Base-by-base conservation (phyloP, 176 grass and related monocot genomes). In the Aegilops speltoides region DNA sequence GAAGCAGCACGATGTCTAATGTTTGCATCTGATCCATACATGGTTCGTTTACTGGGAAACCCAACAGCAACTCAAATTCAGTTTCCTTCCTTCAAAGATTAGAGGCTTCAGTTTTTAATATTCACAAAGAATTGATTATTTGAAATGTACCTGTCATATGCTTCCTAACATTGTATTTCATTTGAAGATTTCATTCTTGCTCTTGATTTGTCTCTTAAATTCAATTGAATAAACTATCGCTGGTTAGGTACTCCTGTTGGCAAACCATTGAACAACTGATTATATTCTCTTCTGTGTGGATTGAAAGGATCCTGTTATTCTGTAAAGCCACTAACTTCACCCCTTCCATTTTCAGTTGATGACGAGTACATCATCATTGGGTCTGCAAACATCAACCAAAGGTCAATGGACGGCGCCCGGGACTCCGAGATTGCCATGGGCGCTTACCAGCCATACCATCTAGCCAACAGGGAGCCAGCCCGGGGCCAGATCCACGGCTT, bases 361-460 rank as follows among this genome's bases (percentile, higher is more conserved):
- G 96, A 98, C 5, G 96, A 98, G 62, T 98, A 98, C 71, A 96
- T 96, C 40, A 98, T 98, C 79, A 52, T 98, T 8, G 97, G 94
- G 23, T 98, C 97, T 32, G 97, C 97, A 16, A 98, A 98, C 79
- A 94, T 96, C 86, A 98, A 98, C 67, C 85, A 98, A 84, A 93
- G 97, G 78, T 98, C 97, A 2, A 98, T 98, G 97, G 90, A 98
- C 5, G 97, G 97, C 3, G 60, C 88, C 15, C 88, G 97, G 56
- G 95, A 98, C 67, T 89, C 95, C 0, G 95, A 98, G 64, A 98
- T 95, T 2, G 95, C 93, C 38, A 89, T 98, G 89, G 95, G 95
- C 0, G 93, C 87, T 0, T 98, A 89, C 83, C 95, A 98, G 85
- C 95, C 95, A 4, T 80, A 90, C 85, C 74, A 77, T 63, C 77